A percentile compares a stretch with the other conserved stretches of the same genome.
Evolutionary conservation across 176 grass and related monocot genomes (phyloP).

Genomic region (Triticum dicoccoides): DNA sequence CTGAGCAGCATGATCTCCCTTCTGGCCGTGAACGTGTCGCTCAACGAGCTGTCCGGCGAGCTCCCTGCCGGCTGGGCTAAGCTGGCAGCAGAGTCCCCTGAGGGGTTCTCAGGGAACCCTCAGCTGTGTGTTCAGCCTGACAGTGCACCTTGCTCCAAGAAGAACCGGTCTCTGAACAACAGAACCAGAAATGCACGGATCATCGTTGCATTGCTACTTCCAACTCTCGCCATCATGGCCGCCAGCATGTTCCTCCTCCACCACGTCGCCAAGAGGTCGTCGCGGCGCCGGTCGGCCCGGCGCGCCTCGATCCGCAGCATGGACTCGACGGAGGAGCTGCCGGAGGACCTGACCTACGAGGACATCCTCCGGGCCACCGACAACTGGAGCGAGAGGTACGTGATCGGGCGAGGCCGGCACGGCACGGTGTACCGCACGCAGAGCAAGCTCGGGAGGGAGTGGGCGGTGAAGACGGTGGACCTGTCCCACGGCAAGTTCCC

Average conservation of each 20-base stretch:
- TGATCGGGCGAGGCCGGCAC: constrained; percentile 49
- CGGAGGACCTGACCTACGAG: constrained; percentile 39
- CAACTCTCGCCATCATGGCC: not conserved
- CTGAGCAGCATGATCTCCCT: constrained; percentile 50
- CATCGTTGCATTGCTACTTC: not conserved
- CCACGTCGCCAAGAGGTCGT: not conserved
- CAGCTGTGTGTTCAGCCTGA: constrained; percentile 10
- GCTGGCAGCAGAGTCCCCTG: constrained; percentile 6
- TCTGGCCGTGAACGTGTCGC: constrained; percentile 35
- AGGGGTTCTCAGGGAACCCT: constrained; percentile 36
- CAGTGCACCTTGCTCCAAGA: not conserved
- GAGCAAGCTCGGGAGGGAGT: constrained; percentile 32
- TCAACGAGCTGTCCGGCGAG: constrained; percentile 37
- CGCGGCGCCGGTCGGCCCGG: not conserved
- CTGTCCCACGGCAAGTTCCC: constrained; percentile 36
- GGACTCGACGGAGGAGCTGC: constrained; percentile 31
- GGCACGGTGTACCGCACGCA: constrained; percentile 47
- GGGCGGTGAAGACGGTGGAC: constrained; percentile 53
- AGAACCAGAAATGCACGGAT: not conserved
- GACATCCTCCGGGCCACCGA: constrained; percentile 51
- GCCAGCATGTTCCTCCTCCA: constrained; percentile 11
- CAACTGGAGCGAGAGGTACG: constrained; percentile 53
- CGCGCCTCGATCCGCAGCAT: not conserved
- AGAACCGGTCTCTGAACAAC: constrained; percentile 3
- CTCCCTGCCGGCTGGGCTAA: constrained; percentile 36